A percentile compares a stretch with the other conserved stretches of the same genome.
Conservation (phyloP, 106 monocot genomes). For the Alisma plantagoaquatica region DNA sequence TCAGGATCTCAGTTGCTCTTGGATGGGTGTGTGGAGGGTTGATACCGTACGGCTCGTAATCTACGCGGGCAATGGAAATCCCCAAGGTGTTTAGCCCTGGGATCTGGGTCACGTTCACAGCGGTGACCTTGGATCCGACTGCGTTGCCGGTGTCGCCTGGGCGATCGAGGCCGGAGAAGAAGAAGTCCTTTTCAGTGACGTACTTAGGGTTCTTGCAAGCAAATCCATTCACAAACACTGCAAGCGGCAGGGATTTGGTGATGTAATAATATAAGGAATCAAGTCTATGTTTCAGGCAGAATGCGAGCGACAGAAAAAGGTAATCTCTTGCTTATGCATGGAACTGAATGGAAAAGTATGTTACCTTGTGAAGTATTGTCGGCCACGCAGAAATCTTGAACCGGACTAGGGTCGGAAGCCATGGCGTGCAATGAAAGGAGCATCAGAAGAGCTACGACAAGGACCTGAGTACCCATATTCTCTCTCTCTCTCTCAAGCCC, state of each 20-base stretch:
- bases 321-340: no score
- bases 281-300: neutral
- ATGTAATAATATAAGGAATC: neutral
- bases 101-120: neutral
- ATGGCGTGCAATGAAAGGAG: no score
- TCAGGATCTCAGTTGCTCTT: conserved; percentile 10
- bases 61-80: conserved; percentile 11
- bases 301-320: neutral
- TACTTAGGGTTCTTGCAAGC: conserved; percentile 16
- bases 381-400: conserved; percentile 12
- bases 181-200: conserved; percentile 12
- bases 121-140: conserved; percentile 1
- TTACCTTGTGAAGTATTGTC: conserved; percentile 1
- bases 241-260: neutral
- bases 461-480: no score
- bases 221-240: conserved; percentile 15
- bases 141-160: conserved; percentile 8
- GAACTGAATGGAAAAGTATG: neutral
- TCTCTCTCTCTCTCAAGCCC: no score
- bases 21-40: conserved; percentile 17
- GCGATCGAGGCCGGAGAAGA: conserved; percentile 2
- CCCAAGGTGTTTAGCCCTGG: conserved; percentile 10
- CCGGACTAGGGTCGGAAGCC: conserved; percentile 3
- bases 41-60: neutral
- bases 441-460: no score